Base-by-base conservation (phyloP, 202 grass and related monocot species). In the Elaeis oleifera region DNA sequence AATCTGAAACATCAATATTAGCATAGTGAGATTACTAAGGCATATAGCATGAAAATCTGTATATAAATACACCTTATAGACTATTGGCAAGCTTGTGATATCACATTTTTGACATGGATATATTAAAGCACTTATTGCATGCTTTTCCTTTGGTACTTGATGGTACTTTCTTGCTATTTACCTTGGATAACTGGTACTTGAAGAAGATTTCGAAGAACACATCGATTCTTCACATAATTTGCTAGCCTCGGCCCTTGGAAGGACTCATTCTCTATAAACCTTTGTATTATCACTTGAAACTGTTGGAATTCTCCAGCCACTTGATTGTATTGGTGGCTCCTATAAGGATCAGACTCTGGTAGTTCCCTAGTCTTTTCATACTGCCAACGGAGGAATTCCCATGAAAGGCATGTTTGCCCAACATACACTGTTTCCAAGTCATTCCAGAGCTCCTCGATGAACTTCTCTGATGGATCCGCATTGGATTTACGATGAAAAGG, bases 381-480 rank as follows among this genome's bases (percentile, higher is more conserved):
- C 56, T 99, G 94, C 94, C 94, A 99, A 61, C 88, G 73, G 62
- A 99, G 79, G 67, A 94, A 84, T 64, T 99, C 94, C 94, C 94
- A 99, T 14, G 94, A 99, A 18, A 99, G 78, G 60, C 94, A 99
- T 78, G 72, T 89, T 64, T 99, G 94, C 0, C 88, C 94, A 5
- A 99, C 94, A 20, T 99, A 99, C 19, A 99, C 88, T 15, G 67
- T 80, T 81, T 99, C 94, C 62, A 99, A 11, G 29, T 99, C 88
- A 4, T 74, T 82, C 15, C 82, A 66, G 48, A 99, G 79, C 27
- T 94, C 94, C 59, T 75, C 86, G 73, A 99, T 74, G 15, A 99
- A 86, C 62, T 61, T 77, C 27, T 94, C 85, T 2, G 85, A 94
- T 0, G 77, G 78, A 66, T 99, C 79, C 17, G 72, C 65, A 0